Conservation (phyloP, 2,329 filamentous ascomycete species). For the Phialophora chinensis region DNA sequence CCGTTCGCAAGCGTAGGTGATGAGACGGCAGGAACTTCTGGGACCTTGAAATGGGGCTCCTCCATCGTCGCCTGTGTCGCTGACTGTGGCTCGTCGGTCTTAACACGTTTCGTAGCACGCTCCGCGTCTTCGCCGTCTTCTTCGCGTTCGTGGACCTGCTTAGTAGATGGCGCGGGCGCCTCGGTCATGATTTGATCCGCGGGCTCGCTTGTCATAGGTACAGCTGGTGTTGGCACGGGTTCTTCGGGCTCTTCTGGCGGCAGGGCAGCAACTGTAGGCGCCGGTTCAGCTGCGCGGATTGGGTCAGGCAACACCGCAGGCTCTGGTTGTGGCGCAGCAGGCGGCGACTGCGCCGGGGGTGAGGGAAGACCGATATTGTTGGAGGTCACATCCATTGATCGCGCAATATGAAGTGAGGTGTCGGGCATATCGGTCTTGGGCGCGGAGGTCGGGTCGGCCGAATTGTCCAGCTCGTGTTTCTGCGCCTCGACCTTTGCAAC, state of each 20-base stretch:
- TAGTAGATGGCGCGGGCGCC: slow-evolving; percentile 58
- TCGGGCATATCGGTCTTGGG: slow-evolving; percentile 22
- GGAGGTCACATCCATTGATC: slow-evolving; percentile 15
- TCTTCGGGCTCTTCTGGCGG: slow-evolving; percentile 34
- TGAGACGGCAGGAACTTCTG: slow-evolving; percentile 48
- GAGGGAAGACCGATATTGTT: slow-evolving; percentile 33
- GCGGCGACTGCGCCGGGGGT: slow-evolving; percentile 38
- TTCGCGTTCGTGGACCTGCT: slow-evolving; percentile 76
- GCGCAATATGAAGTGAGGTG: slow-evolving; percentile 5
- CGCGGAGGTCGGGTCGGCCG: slow-evolving; percentile 22
- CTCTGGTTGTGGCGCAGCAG: slow-evolving; percentile 44
- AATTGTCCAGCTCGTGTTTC: slow-evolving; percentile 41
- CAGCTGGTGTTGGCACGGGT: slow-evolving; percentile 34
- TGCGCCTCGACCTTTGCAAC: slow-evolving; percentile 38
- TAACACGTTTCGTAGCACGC: slow-evolving; percentile 79
- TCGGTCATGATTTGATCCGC: slow-evolving; percentile 62
- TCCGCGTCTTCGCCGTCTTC: slow-evolving; percentile 67
- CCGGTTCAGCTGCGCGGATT: slow-evolving; percentile 17
- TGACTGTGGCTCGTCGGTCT: slow-evolving; percentile 64
- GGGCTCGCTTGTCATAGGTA: slow-evolving; percentile 32
- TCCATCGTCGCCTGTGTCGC: slow-evolving; percentile 43
- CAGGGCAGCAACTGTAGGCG: slow-evolving; percentile 10
- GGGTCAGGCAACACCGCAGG: slow-evolving; percentile 35
- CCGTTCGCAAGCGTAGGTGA: slow-evolving; percentile 35
- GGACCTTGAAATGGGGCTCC: slow-evolving; percentile 53